Base-by-base conservation (phyloP, 2,329 filamentous ascomycete species). In the Fusarium continuum region DNA sequence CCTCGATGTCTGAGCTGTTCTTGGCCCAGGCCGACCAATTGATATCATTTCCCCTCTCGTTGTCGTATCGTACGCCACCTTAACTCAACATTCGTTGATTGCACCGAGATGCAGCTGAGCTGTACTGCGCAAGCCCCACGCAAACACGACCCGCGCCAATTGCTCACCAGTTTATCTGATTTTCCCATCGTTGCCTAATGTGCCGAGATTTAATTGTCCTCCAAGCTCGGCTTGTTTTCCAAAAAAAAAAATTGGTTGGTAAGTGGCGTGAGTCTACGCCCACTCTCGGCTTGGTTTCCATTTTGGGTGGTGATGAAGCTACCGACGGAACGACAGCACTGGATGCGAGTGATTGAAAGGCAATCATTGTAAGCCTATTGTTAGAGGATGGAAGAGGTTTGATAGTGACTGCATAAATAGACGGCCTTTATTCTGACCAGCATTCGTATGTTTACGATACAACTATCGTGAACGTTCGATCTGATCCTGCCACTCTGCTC, bases 141-240 rank as follows among this genome's bases (percentile, higher is more conserved):
- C 32, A 0, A 28, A 14, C 20, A 16, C 26, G 41, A 62, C 14
- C 62, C 25, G 57, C 53, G 22, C 62, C 23, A 3, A 11, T 29
- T 32, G 23, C 8, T 13, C 17, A 2, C 19, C 10, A 2, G 5
- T 36, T 45, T 38, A 48, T 58, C 44, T 43, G 41, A 36, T 45
- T 17, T 16, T 2, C 14, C n/a, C n/a, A n/a, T 47, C n/a, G 35
- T 35, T 25, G 26, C 11, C 13, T 9, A n/a, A 34, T 49, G 8
- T 19, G 22, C 55, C 34, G 7, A 46, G 29, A 2, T 6, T 8
- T 0, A n/a, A 8, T 17, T 5, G 3, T 2, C 20, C 6, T 1
- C 5, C 6, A n/a, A n/a, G 14, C 10, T 63, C 60, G 53, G 60
- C 46, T 54, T 41, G 26, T 9, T 54, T 11, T 36, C 40, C 36